phyloP scores from a whole-genome alignment of 495 filamentous ascomycete genomes.

The Talaromyces liani region DNA sequence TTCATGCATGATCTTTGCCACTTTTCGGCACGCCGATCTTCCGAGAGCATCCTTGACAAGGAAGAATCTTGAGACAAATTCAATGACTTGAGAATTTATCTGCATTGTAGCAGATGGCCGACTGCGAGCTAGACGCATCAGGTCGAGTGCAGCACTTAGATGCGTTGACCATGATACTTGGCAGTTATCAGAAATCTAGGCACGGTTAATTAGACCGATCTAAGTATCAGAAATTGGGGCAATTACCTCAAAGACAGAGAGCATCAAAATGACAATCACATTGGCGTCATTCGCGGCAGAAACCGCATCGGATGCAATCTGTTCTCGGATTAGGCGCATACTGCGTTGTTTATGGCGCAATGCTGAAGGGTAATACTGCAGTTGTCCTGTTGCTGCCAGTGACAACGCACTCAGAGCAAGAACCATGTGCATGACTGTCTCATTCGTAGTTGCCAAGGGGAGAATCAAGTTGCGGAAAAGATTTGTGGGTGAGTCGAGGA shows the following conservation, averaged over 20 bases:
- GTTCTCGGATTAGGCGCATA: conserved; percentile 5
- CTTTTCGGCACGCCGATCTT: conserved; percentile 3
- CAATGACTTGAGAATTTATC: conserved; percentile 1
- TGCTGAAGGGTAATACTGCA: neutral
- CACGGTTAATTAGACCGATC: neutral
- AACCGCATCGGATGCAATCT: neutral
- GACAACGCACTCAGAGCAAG: conserved; percentile 5
- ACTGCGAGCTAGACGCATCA: conserved; percentile 3
- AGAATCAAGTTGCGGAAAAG: conserved; percentile 6
- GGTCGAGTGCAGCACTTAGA: conserved; percentile 3
- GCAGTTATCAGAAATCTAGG: conserved; percentile 8
- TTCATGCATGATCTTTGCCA: conserved; percentile 6
- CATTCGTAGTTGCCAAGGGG: neutral
- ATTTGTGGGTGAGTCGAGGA: conserved; percentile 2
- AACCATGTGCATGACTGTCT: conserved; percentile 8
- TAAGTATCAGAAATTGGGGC: neutral
- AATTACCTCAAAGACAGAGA: conserved; percentile 8
- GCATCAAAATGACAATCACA: conserved; percentile 7
- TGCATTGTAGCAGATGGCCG: neutral
- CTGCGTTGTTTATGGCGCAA: conserved; percentile 8
- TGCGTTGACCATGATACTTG: conserved; percentile 7
- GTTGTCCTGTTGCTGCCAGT: conserved; percentile 3
- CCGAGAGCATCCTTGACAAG: conserved; percentile 9
- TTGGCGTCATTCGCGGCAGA: conserved; percentile 5
- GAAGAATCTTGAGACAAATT: conserved; percentile 7